phyloP scores from a whole-genome alignment of 176 grass and related monocot species.

The Echinochloa phyllopogon region DNA sequence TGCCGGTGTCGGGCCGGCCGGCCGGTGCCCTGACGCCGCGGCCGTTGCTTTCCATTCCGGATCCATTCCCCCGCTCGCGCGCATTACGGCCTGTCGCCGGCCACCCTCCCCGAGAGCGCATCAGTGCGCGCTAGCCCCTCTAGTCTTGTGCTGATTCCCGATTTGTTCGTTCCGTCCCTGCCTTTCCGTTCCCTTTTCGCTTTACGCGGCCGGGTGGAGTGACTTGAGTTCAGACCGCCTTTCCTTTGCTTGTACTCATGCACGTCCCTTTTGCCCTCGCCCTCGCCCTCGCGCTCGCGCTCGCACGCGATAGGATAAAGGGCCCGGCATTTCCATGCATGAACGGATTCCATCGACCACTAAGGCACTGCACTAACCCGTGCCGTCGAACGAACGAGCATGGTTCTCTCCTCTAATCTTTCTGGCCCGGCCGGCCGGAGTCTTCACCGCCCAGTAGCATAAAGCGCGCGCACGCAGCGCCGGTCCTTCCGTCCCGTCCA shows the following conservation, averaged over 20 bases:
- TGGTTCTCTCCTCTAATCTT: not conserved
- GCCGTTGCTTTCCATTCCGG: constrained; percentile 37
- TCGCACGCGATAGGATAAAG: not conserved
- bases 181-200: not conserved
- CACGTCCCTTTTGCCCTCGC: constrained; percentile 4
- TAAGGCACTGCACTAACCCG: constrained; percentile 37
- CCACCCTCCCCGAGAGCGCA: not conserved
- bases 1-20: not conserved
- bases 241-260: constrained; percentile 47
- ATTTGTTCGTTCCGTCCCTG: not conserved
- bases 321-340: constrained; percentile 12
- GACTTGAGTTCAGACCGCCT: constrained; percentile 47
- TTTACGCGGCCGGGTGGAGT: not conserved
- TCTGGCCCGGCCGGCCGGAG: not conserved
- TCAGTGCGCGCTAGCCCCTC: constrained; percentile 28
- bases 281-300: not conserved
- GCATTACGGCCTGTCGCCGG: constrained; percentile 30
- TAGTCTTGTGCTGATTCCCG: not conserved
- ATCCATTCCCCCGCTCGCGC: constrained; percentile 12
- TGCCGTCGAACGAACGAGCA: not conserved
- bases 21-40: constrained; percentile 16
- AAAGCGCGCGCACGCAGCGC: constrained; percentile 29
- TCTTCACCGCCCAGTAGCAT: constrained; percentile 9
- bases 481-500: not conserved
- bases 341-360: constrained; percentile 11